phyloP scores from a whole-genome alignment of 1,284 basidiomycete species.

The Marasmius fiardii region DNA sequence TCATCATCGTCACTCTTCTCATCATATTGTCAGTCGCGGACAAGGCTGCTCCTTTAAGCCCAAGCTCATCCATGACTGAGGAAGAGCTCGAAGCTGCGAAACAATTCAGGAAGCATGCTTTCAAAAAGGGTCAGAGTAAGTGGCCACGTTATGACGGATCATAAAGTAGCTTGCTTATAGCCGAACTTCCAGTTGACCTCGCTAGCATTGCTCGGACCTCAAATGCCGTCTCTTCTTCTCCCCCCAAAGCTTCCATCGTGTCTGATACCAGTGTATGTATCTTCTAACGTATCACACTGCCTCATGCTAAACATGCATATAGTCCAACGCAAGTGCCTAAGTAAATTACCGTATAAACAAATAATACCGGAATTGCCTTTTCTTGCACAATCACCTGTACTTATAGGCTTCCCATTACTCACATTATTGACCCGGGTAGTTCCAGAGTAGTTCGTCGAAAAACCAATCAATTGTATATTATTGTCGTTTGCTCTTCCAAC shows the following conservation, averaged over 20 bases:
- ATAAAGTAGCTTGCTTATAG: not conserved
- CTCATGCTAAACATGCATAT: not conserved
- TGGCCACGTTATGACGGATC: constrained; percentile 13
- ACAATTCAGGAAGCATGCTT: constrained; percentile 63
- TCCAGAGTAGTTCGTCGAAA: too few relatives aligned
- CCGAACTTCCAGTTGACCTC: constrained; percentile 54
- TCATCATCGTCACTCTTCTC: constrained; percentile 7
- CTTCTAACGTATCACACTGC: not conserved
- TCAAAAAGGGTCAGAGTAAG: constrained; percentile 52
- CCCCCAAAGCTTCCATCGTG: constrained; percentile 37
- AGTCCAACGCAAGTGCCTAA: constrained; percentile 3
- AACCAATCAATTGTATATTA: too few relatives aligned
- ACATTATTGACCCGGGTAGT: too few relatives aligned
- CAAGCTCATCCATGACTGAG: constrained; percentile 46
- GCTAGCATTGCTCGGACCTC: constrained; percentile 80
- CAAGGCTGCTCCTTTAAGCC: constrained; percentile 9
- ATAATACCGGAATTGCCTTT: too few relatives aligned
- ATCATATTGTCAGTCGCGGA: constrained; percentile 13
- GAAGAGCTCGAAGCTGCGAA: constrained; percentile 65
- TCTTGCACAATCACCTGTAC: too few relatives aligned
- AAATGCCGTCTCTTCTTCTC: constrained; percentile 66
- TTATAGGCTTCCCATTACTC: too few relatives aligned
- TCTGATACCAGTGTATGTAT: constrained; percentile 36
- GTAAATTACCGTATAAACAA: not conserved
- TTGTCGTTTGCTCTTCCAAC: too few relatives aligned